These are phyloP conservation scores for Xylaria acuta DNA, from an alignment of 495 filamentous ascomycete genomes.

Conservation along the genomic window DNA sequence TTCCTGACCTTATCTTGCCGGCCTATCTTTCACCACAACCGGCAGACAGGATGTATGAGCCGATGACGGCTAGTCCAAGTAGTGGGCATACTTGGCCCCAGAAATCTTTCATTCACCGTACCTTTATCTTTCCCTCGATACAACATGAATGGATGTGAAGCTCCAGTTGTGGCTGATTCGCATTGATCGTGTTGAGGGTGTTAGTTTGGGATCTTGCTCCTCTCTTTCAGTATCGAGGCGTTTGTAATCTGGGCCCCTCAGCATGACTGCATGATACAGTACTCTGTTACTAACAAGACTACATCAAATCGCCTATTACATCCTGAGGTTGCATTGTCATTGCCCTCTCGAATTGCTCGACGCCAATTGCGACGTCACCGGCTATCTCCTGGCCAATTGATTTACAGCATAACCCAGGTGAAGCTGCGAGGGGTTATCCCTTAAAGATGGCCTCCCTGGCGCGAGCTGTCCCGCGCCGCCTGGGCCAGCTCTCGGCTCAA, in stretches of 20 bases:
- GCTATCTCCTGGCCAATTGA: not conserved
- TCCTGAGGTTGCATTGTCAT: not conserved
- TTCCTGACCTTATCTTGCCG: slow-evolving; percentile 23
- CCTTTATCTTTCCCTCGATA: not conserved
- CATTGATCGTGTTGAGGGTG: not conserved
- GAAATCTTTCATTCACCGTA: not conserved
- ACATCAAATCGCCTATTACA: not conserved
- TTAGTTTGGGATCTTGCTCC: not conserved
- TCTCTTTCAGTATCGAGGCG: not conserved
- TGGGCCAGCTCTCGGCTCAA: slow-evolving; percentile 37
- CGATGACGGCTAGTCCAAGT: slow-evolving; percentile 1
- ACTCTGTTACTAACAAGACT: not conserved
- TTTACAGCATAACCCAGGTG: not conserved
- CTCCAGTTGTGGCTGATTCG: not conserved
- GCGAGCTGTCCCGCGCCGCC: slow-evolving; percentile 32
- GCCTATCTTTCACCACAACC: slow-evolving; percentile 13
- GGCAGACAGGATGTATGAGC: slow-evolving; percentile 14
- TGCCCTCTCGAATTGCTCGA: not conserved
- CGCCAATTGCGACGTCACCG: not conserved
- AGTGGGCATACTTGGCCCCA: slow-evolving; percentile 15
- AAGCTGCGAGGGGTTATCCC: not conserved
- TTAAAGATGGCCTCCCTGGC: slow-evolving; percentile 34
- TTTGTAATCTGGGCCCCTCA: not conserved
- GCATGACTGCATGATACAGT: slow-evolving; percentile 16
- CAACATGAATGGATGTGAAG: not conserved